These are phyloP conservation scores for Prunus mongolica DNA, from an alignment of 306 rosid species.

Conservation along the genomic window DNA sequence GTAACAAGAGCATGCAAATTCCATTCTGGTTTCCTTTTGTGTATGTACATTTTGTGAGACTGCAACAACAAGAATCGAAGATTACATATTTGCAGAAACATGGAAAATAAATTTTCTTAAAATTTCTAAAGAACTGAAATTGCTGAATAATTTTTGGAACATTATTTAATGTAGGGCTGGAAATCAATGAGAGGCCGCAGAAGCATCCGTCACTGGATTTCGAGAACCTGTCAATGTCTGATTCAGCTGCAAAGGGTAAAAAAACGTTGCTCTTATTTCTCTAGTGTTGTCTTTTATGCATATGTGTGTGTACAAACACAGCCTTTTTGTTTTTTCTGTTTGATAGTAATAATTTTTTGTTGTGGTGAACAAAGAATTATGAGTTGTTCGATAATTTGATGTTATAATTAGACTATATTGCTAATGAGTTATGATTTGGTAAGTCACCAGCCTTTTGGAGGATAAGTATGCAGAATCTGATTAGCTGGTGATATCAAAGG, in stretches of 20 bases:
- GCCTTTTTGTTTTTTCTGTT: not conserved
- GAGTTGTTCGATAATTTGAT: not conserved
- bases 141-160: not conserved
- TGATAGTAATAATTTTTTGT: not conserved
- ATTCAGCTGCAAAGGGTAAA: conserved; percentile 50
- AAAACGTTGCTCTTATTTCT: not conserved
- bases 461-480: not conserved
- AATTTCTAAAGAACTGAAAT: not conserved
- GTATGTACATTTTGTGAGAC: no score
- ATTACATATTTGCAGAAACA: not conserved
- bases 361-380: not conserved
- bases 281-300: not conserved
- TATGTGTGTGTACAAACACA: not conserved
- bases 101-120: not conserved
- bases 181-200: conserved; percentile 75
- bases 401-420: not conserved
- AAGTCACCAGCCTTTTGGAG: no score
- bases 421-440: not conserved
- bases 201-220: conserved; percentile 82
- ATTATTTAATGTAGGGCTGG: conserved; percentile 52
- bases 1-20: no score
- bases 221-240: conserved; percentile 54
- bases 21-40: no score
- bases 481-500: not conserved
- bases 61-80: no score